These are phyloP conservation scores for Periconia sp. DNA, from an alignment of 2,329 filamentous ascomycete species.

Conservation along the genomic window DNA sequence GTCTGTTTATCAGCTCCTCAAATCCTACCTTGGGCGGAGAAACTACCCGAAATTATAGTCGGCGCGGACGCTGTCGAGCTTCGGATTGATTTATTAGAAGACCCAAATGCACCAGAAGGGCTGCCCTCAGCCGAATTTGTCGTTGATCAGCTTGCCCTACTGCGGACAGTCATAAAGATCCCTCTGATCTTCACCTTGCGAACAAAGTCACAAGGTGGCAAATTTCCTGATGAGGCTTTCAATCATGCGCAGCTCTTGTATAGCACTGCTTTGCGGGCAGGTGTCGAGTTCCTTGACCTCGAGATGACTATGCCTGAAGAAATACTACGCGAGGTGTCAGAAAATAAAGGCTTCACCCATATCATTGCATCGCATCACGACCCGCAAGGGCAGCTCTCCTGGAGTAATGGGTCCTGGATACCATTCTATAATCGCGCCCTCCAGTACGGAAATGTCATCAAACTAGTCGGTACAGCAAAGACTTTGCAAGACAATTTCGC, in stretches of 20 bases:
- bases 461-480: constrained; percentile 84
- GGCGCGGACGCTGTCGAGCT: constrained; percentile 94
- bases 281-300: constrained; percentile 90
- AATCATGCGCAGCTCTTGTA: constrained; percentile 79
- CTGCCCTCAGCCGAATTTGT: constrained; percentile 76
- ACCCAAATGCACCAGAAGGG: constrained; percentile 64
- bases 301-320: constrained; percentile 85
- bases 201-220: constrained; percentile 83
- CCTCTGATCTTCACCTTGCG: constrained; percentile 94
- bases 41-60: constrained; percentile 75
- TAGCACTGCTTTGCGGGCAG: constrained; percentile 77
- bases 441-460: constrained; percentile 91
- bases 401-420: constrained; percentile 93
- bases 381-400: constrained; percentile 76
- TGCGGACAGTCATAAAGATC: constrained; percentile 73
- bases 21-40: constrained; percentile 66
- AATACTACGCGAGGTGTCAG: constrained; percentile 72
- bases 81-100: constrained; percentile 85
- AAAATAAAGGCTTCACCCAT: constrained; percentile 73
- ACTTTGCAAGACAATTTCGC: constrained; percentile 85
- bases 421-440: constrained; percentile 87
- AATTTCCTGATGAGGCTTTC: constrained; percentile 78
- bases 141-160: constrained; percentile 77
- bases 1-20: constrained; percentile 86
- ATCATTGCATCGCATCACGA: constrained; percentile 98